Base-by-base conservation (phyloP, 2,329 filamentous ascomycete genomes). In the Ophiostoma perfectum region DNA sequence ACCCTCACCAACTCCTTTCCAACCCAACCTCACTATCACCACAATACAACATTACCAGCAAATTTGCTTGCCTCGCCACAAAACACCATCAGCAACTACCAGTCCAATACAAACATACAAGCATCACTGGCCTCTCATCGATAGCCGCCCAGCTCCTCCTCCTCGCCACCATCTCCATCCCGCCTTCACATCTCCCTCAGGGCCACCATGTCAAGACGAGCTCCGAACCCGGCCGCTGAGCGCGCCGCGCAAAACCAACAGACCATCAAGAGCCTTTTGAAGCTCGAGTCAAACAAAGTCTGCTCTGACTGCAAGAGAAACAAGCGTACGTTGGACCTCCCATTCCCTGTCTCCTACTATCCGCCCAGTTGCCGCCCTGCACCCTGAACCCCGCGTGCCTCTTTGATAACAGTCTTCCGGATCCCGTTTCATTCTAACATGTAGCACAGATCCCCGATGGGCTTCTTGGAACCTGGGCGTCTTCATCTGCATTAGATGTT, bases 261-360 rank as follows among this genome's bases (percentile, higher is more conserved):
- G 78, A 96, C 93, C 62, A 92, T 99, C 79, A 98, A 98, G 84
- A 93, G 87, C 77, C 86, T 99, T 74, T 84, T 98, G 78, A 99
- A 98, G 82, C 82, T 99, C 74, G 94, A 98, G 77, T 82, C 88
- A 71, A 99, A 99, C 83, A 99, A 99, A 83, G 88, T 91, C 77
- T 99, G 95, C 83, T 92, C 94, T 70, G 95, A 99, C 80, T 99
- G 95, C 87, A 99, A 99, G 84, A 89, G 90, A 78, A 99, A 98
- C 83, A 99, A 98, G 80, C 95, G 93, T 96, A 80, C 73, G 89
- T 81, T 9, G 62, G 5, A 16, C 41, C 9, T 16, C 8, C 39
- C 7, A 18, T 52, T 58, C 42, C 38, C 58, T 45, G 5, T 12
- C 64, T 36, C 27, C 27, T 27, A 27, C 27, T 27, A 27, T 27